A percentile compares a stretch with the other conserved stretches of the same genome.
phyloP scores from a whole-genome alignment of 2,329 filamentous ascomycete species.

The Diplodia corticola region DNA sequence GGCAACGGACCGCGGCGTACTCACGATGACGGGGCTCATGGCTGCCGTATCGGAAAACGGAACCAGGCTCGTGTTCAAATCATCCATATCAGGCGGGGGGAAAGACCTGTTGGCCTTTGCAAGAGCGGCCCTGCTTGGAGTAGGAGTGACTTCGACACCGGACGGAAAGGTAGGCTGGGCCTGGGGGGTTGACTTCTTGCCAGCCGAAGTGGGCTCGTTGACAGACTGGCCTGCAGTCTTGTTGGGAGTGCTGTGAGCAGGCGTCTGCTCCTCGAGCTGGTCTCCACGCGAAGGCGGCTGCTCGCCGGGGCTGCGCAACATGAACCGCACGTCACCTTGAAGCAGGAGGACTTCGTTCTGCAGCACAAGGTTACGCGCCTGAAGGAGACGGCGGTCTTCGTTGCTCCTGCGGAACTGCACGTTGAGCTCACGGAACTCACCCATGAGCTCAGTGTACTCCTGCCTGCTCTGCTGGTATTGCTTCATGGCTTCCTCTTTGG shows the following conservation, averaged over 20 bases:
- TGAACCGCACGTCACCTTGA: neutral
- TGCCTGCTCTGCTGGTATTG: neutral
- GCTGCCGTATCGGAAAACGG: neutral
- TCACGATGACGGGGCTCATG: neutral
- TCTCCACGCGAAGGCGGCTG: neutral
- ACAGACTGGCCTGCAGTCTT: neutral
- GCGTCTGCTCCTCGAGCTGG: neutral
- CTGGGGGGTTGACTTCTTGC: neutral
- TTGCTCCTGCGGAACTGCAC: neutral
- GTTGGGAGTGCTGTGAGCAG: neutral
- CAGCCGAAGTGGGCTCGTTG: neutral
- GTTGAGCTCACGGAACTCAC: neutral
- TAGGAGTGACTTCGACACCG: neutral
- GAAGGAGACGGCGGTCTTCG: neutral
- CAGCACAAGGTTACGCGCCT: neutral
- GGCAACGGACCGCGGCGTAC: neutral
- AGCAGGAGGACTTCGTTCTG: slow-evolving; percentile 1
- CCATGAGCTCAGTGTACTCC: neutral
- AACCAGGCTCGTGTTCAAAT: too few species aligned
- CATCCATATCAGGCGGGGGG: neutral
- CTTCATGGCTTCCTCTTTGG: neutral
- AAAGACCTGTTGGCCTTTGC: neutral
- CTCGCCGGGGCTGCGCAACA: neutral
- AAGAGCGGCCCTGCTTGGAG: neutral
- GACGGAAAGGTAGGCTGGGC: neutral